Base-by-base conservation (phyloP, 768 basidiomycete genomes). In the Phylloporus rhodoxanthus region DNA sequence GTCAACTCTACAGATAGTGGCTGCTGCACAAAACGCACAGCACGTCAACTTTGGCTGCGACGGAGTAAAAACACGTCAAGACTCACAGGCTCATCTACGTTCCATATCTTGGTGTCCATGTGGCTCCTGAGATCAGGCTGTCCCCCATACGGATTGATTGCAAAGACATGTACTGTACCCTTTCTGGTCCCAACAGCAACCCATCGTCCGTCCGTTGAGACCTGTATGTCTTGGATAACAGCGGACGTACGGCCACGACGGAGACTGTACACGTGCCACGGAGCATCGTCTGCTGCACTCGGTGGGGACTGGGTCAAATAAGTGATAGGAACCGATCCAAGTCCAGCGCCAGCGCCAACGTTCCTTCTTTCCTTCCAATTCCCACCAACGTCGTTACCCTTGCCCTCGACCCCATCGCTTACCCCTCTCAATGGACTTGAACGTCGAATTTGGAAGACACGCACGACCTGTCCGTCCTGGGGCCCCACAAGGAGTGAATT, bases 81-180 rank as follows among this genome's bases (percentile, higher is more conserved):
- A 48, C 75, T 72, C 52, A 70, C 83, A 36, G 78, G 56, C 42
- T 75, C 73, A 4, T 68, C 64, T 2, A 67, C 65, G 55, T 90
- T 85, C 60, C 69, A 63, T 0, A 88, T 81, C 58, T 70, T 70
- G 6, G 77, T 79, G 32, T 77, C 73, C 47, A 83, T 56, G 67
- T 87, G 83, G 43, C 85, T 83, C 29, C 64, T 64, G 28, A 78
- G 67, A 67, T 89, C 82, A 2, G 84, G 71, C 29, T 71, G 72
- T 4, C 90, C 85, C 1, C 87, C 90, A 50, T 83, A 83, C 4
- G 87, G 87, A 62, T 90, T 86, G 8, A 83, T 71, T 8, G 84
- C 79, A 60, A 89, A 91, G 1, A 91, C 68, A 67, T 91, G 87
- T 19, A 83, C 67, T 0, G 80, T 85, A 49, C 80, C 65, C 56